Conservation (phyloP, 2,329 filamentous ascomycete genomes). For the Neofusicoccum laricinum region DNA sequence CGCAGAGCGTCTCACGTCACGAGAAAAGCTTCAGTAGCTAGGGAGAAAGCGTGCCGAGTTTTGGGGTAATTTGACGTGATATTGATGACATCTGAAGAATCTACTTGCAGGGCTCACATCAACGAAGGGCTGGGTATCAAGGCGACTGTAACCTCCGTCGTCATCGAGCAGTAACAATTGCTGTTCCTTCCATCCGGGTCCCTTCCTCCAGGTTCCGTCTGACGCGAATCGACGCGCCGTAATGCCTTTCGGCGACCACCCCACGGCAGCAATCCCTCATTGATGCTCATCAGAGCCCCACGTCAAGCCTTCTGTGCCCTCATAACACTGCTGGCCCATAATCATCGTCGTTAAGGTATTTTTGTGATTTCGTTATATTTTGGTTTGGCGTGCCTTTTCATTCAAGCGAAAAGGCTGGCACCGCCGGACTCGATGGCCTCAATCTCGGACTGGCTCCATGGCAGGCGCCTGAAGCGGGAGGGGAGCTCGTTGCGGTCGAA, state of each 20-base stretch:
- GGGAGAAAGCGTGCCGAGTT: neutral
- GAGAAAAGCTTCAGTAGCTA: neutral
- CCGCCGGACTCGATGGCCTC: slow-evolving; percentile 94
- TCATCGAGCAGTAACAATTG: neutral
- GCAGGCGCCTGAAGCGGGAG: slow-evolving; percentile 71
- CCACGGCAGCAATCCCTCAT: neutral
- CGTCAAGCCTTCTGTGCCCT: neutral
- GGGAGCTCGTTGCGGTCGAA: slow-evolving; percentile 92
- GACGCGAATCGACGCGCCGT: slow-evolving; percentile 6
- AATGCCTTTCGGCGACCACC: slow-evolving; percentile 1
- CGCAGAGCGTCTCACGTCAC: neutral
- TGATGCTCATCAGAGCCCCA: neutral
- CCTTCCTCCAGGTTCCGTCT: neutral
- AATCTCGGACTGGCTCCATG: slow-evolving; percentile 79
- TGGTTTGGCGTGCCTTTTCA: neutral
- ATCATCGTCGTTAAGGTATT: neutral
- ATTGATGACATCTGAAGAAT: neutral
- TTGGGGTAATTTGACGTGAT: neutral
- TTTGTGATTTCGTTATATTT: neutral
- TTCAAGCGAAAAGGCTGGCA: slow-evolving; percentile 61
- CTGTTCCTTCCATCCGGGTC: neutral
- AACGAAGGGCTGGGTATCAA: slow-evolving; percentile 7
- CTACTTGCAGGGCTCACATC: neutral
- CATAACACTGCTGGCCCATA: neutral
- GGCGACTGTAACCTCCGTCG: neutral